Percentiles rank a stretch among this genome's conserved stretches.
Evolutionary conservation across 139 green algal genomes (phyloP).

Genomic region (Chlorella vulgaris): DNA sequence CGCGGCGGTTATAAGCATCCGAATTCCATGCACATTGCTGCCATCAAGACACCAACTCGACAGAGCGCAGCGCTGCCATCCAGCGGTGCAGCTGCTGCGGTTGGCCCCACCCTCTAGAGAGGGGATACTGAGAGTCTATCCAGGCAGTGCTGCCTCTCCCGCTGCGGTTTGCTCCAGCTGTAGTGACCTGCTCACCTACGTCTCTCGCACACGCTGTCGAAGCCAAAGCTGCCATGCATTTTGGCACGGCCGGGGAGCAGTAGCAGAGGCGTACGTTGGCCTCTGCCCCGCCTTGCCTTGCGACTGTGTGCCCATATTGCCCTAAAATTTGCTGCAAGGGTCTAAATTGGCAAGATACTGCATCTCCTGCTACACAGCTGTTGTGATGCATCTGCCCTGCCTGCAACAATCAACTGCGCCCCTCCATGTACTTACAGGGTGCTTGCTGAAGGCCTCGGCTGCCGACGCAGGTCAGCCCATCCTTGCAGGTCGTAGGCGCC

Average conservation of each 20-base stretch:
- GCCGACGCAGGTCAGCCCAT: slow-evolving; percentile 50
- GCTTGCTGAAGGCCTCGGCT: slow-evolving; percentile 62
- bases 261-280: slow-evolving; percentile 72
- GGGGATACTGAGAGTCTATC: slow-evolving; percentile 4
- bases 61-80: not conserved
- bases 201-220: slow-evolving; percentile 23
- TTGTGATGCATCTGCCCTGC: too few relatives aligned
- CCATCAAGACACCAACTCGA: not conserved
- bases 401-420: too few relatives aligned
- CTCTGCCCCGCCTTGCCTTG: slow-evolving; percentile 69
- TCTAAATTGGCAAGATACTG: too few relatives aligned
- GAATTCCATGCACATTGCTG: not conserved
- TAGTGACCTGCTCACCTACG: not conserved
- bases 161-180: slow-evolving; percentile 20
- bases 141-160: slow-evolving; percentile 11
- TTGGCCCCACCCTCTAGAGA: not conserved
- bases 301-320: slow-evolving; percentile 59
- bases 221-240: slow-evolving; percentile 42
- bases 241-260: slow-evolving; percentile 54
- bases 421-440: too few relatives aligned
- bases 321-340: too few relatives aligned
- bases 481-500: too few relatives aligned
- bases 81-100: not conserved
- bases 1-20: too few relatives aligned
- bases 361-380: too few relatives aligned